A percentile compares a stretch with the other conserved stretches of the same genome.
These are phyloP conservation scores for Candida pseudoviswanathii DNA, from an alignment of 1,139 yeast species.

Conservation along the genomic window DNA sequence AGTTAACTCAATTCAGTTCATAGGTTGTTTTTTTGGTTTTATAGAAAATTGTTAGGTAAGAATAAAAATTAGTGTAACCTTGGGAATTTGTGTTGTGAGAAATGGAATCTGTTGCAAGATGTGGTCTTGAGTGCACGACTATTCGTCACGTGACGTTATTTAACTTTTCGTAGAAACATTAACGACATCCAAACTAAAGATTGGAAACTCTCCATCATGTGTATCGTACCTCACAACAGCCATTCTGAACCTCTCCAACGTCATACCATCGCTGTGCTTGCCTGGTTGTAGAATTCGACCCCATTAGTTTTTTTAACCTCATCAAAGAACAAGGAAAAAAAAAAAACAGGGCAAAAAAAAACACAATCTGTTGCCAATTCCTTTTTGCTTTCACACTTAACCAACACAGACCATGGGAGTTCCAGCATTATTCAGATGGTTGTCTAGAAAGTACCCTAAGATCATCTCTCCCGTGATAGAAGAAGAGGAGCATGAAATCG, in stretches of 20 bases:
- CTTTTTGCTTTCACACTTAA: not conserved
- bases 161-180: no score
- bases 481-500: constrained; percentile 56
- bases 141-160: no score
- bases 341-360: not conserved
- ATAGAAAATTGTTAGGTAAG: not conserved
- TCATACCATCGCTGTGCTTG: no score
- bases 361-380: not conserved
- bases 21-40: not conserved
- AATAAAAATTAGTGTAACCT: not conserved
- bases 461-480: constrained; percentile 89
- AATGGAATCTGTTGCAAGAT: no score
- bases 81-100: no score
- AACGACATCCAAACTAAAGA: no score
- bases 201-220: no score
- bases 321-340: not conserved
- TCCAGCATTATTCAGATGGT: constrained; percentile 97
- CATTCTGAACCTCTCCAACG: no score
- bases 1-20: not conserved
- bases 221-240: no score
- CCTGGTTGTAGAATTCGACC: not conserved
- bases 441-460: constrained; percentile 90
- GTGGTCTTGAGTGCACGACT: no score
- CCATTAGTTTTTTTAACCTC: not conserved
- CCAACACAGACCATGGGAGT: constrained; percentile 55